Evolutionary conservation across 129 eudicot genomes (phyloP), one percentile per base, ranked within the genome.

Genomic region (Silybum marianum): DNA sequence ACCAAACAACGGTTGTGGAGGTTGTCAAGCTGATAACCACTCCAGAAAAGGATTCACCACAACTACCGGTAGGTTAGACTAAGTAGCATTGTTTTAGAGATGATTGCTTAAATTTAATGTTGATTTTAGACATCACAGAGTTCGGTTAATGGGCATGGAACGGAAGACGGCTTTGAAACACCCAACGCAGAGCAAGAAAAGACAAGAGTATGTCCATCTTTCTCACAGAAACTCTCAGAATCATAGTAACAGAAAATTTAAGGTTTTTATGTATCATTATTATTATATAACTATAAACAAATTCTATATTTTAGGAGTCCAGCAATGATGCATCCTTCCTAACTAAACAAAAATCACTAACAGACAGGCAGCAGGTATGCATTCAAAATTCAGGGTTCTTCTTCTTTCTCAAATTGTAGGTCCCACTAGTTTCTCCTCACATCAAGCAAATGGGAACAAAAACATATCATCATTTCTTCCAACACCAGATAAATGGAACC

Each of bases 311-410:
- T 79, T 86, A 92, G 94, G 93, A 92, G 72, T 65, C 80, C 46
- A 87, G 75, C 81, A 82, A 76, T 63, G 66, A 32, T 48, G 76
- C 80, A 71, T 83, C 91, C 10, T 73, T 87, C 62, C 88, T 91
- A 77, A 88, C 86, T 62, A 93, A 91, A 88, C 98, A 91, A 88
- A 96, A 90, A 88, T 96, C 97, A 65, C 85, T 96, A 80, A 96
- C 92, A 71, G 99, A 93, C 84, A 93, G 93, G 85, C 99, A 96
- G 71, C 99, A 91, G 93, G 99, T 89, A 89, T 72, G 71, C 72
- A 85, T 32, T 70, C 72, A 54, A 39, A 90, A 84, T 13, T 65
- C 4, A 69, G 62, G 78, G 62, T 58, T 19, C 16, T 46, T 5
- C 70, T 60, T 2, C 34, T 54, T 54, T 54, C 7, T 54, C 63